Evolutionary conservation across 2,329 filamentous ascomycete species (phyloP).

Genomic region (Pseudocercospora vitis): DNA sequence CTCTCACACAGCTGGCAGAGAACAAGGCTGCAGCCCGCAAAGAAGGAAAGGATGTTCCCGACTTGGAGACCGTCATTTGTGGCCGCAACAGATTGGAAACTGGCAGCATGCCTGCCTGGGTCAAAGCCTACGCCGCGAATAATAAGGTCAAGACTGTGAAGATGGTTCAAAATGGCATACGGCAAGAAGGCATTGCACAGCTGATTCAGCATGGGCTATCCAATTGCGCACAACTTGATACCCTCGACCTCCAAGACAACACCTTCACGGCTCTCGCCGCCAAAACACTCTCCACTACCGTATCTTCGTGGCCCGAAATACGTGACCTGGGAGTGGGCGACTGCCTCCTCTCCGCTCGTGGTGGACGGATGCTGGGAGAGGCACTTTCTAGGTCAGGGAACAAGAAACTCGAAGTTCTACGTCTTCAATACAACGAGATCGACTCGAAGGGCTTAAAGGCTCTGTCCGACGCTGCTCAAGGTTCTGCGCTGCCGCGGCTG

Average conservation of each 20-base stretch:
- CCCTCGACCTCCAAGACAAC: conserved; percentile 94
- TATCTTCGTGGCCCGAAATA: conserved; percentile 71
- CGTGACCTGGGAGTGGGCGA: conserved; percentile 86
- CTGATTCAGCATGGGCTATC: conserved; percentile 77
- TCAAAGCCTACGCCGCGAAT: conserved; percentile 80
- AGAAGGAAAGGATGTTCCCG: conserved; percentile 66
- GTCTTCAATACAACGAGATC: conserved; percentile 94
- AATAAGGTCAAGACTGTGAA: conserved; percentile 77
- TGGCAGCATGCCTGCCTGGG: conserved; percentile 95
- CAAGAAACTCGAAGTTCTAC: conserved; percentile 73
- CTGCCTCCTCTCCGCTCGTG: conserved; percentile 77
- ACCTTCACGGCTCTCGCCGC: conserved; percentile 85
- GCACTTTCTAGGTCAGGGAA: conserved; percentile 76
- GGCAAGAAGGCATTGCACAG: conserved; percentile 84
- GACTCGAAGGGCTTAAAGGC: conserved; percentile 71
- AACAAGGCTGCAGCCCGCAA: conserved; percentile 80
- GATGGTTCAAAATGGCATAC: conserved; percentile 98
- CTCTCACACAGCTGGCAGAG: conserved; percentile 75
- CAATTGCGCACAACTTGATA: conserved; percentile 66
- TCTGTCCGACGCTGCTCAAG: conserved; percentile 65
- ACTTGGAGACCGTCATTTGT: conserved; percentile 95
- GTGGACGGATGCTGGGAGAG: conserved; percentile 69
- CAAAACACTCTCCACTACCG: conserved; percentile 71
- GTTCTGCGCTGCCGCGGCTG: conserved; percentile 65
- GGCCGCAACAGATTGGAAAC: conserved; percentile 94